A percentile compares a stretch with the other conserved stretches of the same genome.
phyloP scores from a whole-genome alignment of 768 basidiomycete genomes.

The Tulasnella sp. region DNA sequence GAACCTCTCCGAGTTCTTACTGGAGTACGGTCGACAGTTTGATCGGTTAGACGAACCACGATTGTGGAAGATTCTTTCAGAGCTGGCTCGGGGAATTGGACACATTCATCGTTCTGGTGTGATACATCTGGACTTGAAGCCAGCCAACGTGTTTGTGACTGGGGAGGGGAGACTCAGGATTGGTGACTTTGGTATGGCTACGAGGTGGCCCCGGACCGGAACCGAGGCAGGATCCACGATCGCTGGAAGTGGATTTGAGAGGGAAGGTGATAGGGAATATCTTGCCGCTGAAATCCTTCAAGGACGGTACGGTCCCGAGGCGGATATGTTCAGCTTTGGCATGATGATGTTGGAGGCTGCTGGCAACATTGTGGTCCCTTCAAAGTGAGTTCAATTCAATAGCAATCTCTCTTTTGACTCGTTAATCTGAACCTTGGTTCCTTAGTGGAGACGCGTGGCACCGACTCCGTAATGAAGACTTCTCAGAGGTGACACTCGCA shows the following conservation, averaged over 20 bases:
- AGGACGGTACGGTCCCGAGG: slow-evolving; percentile 81
- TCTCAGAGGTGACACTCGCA: slow-evolving; percentile 57
- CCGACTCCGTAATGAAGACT: slow-evolving; percentile 79
- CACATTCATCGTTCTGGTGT: slow-evolving; percentile 84
- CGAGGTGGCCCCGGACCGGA: slow-evolving; percentile 62
- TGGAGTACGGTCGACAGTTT: slow-evolving; percentile 76
- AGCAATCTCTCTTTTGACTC: not conserved
- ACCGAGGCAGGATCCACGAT: slow-evolving; percentile 24
- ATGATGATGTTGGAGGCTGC: slow-evolving; percentile 93
- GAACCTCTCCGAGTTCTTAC: slow-evolving; percentile 80
- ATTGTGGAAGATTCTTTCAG: slow-evolving; percentile 91
- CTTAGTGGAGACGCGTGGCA: slow-evolving; percentile 88
- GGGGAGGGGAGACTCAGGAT: slow-evolving; percentile 82
- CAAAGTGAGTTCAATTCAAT: slow-evolving; percentile 55
- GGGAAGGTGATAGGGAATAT: slow-evolving; percentile 95
- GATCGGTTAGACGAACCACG: slow-evolving; percentile 80
- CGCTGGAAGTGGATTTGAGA: slow-evolving; percentile 51
- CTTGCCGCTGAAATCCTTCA: slow-evolving; percentile 91
- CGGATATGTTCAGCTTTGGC: slow-evolving; percentile 95
- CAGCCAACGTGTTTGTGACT: slow-evolving; percentile 90
- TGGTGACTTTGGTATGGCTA: slow-evolving; percentile 99
- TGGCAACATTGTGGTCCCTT: slow-evolving; percentile 91
- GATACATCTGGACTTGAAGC: slow-evolving; percentile 94
- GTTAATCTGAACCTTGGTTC: slow-evolving; percentile 15
- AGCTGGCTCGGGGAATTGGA: slow-evolving; percentile 67